Evolutionary conservation across 495 filamentous ascomycete species (phyloP).

Genomic region (Podospora bellae-mahoneyi): DNA sequence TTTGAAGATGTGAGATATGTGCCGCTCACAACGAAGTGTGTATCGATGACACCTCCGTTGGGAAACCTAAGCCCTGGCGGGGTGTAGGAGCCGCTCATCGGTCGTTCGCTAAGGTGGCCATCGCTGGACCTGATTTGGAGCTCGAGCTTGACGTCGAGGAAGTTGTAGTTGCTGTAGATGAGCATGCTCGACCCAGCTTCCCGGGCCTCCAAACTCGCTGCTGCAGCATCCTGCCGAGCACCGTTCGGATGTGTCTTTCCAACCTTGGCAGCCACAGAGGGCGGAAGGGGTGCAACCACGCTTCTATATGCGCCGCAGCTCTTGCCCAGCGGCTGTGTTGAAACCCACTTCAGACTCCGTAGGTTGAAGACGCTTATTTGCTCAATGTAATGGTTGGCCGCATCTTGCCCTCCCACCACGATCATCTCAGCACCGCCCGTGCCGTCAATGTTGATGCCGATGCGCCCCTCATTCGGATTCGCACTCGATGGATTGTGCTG

Average conservation of each 20-base stretch:
- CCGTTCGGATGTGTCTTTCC: slow-evolving; percentile 48
- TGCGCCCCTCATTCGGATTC: slow-evolving; percentile 76
- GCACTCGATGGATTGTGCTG: slow-evolving; percentile 79
- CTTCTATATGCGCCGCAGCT: slow-evolving; percentile 95
- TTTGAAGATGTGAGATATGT: slow-evolving; percentile 97
- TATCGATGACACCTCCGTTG: slow-evolving; percentile 89
- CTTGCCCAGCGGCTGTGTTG: slow-evolving; percentile 75
- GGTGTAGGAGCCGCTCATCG: slow-evolving; percentile 81
- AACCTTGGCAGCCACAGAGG: slow-evolving; percentile 62
- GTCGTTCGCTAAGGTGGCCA: slow-evolving; percentile 78
- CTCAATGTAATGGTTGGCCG: slow-evolving; percentile 97
- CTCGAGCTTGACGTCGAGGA: slow-evolving; percentile 92
- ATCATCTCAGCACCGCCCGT: slow-evolving; percentile 95
- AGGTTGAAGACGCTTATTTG: slow-evolving; percentile 98
- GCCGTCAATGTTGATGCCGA: slow-evolving; percentile 85
- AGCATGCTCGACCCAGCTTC: slow-evolving; percentile 80
- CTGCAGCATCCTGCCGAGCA: slow-evolving; percentile 32
- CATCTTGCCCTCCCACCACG: slow-evolving; percentile 93
- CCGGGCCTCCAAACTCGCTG: slow-evolving; percentile 47
- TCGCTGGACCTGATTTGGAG: slow-evolving; percentile 83
- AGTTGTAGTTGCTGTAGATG: slow-evolving; percentile 99
- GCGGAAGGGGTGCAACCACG: slow-evolving; percentile 80
- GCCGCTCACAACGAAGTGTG: slow-evolving; percentile 93
- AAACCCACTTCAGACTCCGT: slow-evolving; percentile 92
- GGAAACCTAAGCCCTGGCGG: slow-evolving; percentile 92